These are phyloP conservation scores for Crucihimalaya himalaica DNA, from an alignment of 345 rosid species.

Conservation along the genomic window DNA sequence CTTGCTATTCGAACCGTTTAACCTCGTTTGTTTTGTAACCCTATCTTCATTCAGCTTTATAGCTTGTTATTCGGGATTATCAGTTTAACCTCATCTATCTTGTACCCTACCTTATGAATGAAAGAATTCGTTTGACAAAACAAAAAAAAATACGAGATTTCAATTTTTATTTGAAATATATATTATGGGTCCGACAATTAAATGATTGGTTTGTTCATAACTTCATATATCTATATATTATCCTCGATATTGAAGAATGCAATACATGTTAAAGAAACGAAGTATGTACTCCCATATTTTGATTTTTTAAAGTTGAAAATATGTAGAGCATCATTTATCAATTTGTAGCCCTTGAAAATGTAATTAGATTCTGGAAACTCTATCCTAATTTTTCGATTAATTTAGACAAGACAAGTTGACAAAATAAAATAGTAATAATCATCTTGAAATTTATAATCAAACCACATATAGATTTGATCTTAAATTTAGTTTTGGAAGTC, in stretches of 20 bases:
- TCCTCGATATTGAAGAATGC: conserved; percentile 1
- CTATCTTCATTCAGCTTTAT: too few species aligned
- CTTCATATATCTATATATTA: not conserved
- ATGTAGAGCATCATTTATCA: not conserved
- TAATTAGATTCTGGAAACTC: not conserved
- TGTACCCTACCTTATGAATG: too few species aligned
- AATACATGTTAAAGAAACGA: not conserved
- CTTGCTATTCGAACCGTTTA: too few species aligned
- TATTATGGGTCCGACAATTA: not conserved
- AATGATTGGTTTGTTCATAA: conserved; percentile 18
- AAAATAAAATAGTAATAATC: not conserved
- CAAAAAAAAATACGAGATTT: not conserved
- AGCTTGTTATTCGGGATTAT: too few species aligned
- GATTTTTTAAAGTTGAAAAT: not conserved
- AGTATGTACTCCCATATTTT: not conserved
- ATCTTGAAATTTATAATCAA: not conserved
- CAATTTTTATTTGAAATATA: not conserved
- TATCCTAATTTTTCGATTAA: not conserved
- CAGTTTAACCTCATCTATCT: too few species aligned
- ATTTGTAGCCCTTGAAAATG: not conserved
- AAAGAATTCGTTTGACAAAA: too few species aligned
- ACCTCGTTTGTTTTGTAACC: too few species aligned
- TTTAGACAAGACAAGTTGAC: not conserved
- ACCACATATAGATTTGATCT: not conserved
- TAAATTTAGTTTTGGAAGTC: not conserved